Conservation (phyloP, 2,329 filamentous ascomycete genomes). For the Septoria petroselini region DNA sequence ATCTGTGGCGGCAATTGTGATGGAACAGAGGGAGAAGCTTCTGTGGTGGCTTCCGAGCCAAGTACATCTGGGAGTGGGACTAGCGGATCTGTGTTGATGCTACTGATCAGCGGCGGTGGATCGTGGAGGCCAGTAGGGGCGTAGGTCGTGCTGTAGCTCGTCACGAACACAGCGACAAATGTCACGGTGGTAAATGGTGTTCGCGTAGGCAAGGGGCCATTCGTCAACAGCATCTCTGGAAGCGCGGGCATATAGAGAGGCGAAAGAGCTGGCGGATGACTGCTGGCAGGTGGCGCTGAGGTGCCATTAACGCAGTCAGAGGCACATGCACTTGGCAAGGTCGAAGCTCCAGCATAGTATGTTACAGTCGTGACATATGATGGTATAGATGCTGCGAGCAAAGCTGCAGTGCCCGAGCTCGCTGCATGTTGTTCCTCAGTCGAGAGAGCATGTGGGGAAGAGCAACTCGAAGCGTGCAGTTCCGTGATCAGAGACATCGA, state of each 20-base stretch:
- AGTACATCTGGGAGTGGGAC: not conserved
- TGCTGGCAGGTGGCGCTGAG: slow-evolving; percentile 1
- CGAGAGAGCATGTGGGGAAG: slow-evolving; percentile 1
- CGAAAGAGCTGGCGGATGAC: slow-evolving; percentile 1
- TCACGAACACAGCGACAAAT: slow-evolving; percentile 3
- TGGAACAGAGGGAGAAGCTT: not conserved
- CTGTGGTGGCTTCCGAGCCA: slow-evolving; percentile 3
- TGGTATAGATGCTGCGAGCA: slow-evolving; percentile 4
- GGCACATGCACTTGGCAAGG: not conserved
- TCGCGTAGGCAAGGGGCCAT: not conserved
- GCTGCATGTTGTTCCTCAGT: slow-evolving; percentile 1
- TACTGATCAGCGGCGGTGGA: no score
- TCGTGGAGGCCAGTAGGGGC: no score
- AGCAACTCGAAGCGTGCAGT: not conserved
- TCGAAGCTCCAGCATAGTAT: not conserved
- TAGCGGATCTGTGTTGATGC: not conserved
- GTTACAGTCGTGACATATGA: slow-evolving; percentile 10
- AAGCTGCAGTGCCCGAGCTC: slow-evolving; percentile 1
- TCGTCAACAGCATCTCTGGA: not conserved
- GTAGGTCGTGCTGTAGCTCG: slow-evolving; percentile 10
- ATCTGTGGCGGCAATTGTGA: not conserved
- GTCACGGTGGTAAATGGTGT: slow-evolving; percentile 4
- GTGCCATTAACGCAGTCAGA: slow-evolving; percentile 6
- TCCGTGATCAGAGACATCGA: not conserved
- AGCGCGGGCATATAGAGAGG: not conserved